phyloP scores from a whole-genome alignment of 2,329 filamentous ascomycete species.

The Botrytis medusae region DNA sequence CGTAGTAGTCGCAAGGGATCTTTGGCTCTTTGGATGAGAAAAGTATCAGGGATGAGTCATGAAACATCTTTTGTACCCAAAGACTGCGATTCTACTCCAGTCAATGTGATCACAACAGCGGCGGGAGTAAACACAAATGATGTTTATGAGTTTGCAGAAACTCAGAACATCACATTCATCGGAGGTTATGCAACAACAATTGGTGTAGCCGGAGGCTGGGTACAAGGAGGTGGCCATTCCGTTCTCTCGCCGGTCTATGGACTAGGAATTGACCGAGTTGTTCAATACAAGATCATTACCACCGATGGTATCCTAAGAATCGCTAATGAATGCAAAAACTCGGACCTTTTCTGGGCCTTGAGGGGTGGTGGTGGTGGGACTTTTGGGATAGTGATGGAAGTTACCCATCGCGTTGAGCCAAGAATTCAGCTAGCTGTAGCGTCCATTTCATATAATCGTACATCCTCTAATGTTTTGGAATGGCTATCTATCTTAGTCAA shows the following conservation, averaged over 20 bases:
- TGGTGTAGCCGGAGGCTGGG: conserved; percentile 51
- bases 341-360: conserved; percentile 52
- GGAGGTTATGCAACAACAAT: conserved; percentile 43
- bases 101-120: conserved; percentile 33
- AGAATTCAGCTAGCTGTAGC: conserved; percentile 23
- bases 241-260: conserved; percentile 52
- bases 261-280: conserved; percentile 51
- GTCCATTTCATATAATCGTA: conserved; percentile 24
- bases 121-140: conserved; percentile 33
- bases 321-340: conserved; percentile 44
- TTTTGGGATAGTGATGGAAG: conserved; percentile 45
- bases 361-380: conserved; percentile 49
- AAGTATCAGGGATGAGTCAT: conserved; percentile 19
- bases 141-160: conserved; percentile 34
- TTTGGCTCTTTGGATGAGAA: conserved; percentile 28
- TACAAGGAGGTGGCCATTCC: conserved; percentile 54
- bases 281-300: conserved; percentile 50
- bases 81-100: conserved; percentile 24
- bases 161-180: conserved; percentile 35
- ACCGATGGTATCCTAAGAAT: conserved; percentile 48
- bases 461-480: conserved; percentile 10
- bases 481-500: conserved; percentile 26
- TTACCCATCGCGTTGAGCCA: conserved; percentile 27
- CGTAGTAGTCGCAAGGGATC: conserved; percentile 26
- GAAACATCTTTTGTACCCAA: conserved; percentile 25